Conservation (phyloP, 2,329 filamentous ascomycete genomes). For the Fusarium goolgardi region DNA sequence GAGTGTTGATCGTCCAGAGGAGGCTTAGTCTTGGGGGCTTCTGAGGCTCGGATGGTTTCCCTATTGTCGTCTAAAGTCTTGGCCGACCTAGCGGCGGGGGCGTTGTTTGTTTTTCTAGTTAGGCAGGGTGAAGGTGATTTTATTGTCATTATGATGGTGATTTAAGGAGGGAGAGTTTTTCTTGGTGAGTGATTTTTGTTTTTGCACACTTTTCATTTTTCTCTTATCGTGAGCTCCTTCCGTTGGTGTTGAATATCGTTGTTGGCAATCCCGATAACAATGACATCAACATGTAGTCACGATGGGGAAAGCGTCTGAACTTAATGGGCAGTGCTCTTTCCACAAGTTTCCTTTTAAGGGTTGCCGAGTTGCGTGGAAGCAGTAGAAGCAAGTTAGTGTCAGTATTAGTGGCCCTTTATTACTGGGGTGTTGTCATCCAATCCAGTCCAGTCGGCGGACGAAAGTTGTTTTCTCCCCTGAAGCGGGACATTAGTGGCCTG, state of each 20-base stretch:
- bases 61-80: conserved; percentile 37
- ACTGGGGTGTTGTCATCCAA: conserved; percentile 20
- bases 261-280: conserved; percentile 36
- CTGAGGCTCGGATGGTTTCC: conserved; percentile 40
- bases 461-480: conserved; percentile 14
- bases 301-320: conserved; percentile 4
- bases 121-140: conserved; percentile 29
- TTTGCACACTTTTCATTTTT: background rate
- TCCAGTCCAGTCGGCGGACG: conserved; percentile 22
- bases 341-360: conserved; percentile 25
- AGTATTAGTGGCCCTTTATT: conserved; percentile 3
- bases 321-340: conserved; percentile 9
- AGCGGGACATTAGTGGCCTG: conserved; percentile 23
- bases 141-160: conserved; percentile 7
- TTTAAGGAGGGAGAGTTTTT: background rate
- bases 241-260: background rate
- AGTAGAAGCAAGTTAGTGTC: conserved; percentile 29
- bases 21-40: conserved; percentile 28
- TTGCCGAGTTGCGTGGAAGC: conserved; percentile 35
- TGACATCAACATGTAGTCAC: conserved; percentile 30
- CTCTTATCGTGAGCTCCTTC: conserved; percentile 5
- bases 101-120: conserved; percentile 36
- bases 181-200: conserved; percentile 24
- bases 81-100: conserved; percentile 33
- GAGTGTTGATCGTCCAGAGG: conserved; percentile 46